Percentiles rank a stretch among this genome's conserved stretches.
phyloP scores from a whole-genome alignment of 441 rosid genomes.

The Syzygium syzygioides region DNA sequence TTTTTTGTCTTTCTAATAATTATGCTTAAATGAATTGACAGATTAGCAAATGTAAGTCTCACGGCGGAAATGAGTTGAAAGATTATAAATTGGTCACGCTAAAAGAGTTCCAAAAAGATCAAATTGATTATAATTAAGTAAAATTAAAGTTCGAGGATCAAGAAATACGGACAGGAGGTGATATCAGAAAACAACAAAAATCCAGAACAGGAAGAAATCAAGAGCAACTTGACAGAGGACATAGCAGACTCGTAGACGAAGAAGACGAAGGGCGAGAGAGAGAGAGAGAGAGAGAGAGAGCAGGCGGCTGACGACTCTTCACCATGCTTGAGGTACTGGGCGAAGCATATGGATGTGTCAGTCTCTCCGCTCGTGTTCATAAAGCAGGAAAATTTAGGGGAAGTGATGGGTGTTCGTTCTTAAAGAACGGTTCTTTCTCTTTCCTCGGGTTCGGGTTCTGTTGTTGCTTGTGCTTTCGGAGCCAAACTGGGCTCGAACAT shows the following conservation, averaged over 20 bases:
- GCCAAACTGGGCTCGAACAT: not conserved
- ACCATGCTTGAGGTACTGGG: not conserved
- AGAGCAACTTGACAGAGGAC: not conserved
- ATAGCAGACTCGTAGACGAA: not conserved
- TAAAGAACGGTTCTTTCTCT: not conserved
- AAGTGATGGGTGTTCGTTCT: not conserved
- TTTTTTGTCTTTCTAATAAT: not conserved
- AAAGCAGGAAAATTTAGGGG: not conserved
- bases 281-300: not conserved
- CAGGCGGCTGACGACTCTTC: not conserved
- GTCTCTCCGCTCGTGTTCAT: not conserved
- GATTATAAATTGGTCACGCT: not conserved
- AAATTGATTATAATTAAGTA: not conserved
- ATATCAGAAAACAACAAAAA: not conserved
- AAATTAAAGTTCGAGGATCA: not conserved
- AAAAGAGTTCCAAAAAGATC: not conserved
- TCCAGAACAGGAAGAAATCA: not conserved
- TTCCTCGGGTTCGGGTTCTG: not conserved
- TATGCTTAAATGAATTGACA: not conserved
- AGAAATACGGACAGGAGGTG: not conserved
- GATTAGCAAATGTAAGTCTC: not conserved
- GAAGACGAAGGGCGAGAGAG: not conserved
- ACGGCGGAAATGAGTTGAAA: not conserved
- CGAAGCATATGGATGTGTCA: not conserved
- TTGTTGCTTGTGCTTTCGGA: not conserved